A percentile compares a stretch with the other conserved stretches of the same genome.
These are phyloP conservation scores for Rhododendron molle DNA, from an alignment of 148 eudicot species.

Conservation along the genomic window DNA sequence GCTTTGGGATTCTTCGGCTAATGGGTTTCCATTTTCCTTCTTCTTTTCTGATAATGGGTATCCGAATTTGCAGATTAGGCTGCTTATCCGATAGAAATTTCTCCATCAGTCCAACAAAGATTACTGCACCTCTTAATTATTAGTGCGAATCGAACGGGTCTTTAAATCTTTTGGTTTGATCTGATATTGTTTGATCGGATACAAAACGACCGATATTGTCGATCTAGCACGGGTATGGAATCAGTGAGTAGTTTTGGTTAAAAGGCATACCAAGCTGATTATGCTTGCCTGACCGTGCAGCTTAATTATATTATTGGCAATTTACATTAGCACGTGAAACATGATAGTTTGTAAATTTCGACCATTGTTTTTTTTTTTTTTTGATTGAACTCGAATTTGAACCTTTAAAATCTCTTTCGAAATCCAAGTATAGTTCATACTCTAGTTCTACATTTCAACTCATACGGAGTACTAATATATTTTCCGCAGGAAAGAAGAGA, in stretches of 20 bases:
- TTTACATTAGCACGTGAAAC: neutral
- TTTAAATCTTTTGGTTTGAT: neutral
- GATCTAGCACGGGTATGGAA: neutral
- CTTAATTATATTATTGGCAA: neutral
- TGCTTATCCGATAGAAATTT: neutral
- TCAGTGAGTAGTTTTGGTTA: neutral
- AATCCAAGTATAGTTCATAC: neutral
- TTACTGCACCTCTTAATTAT: neutral
- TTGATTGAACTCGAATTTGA: neutral
- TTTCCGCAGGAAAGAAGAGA: too few species aligned
- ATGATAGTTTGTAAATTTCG: neutral
- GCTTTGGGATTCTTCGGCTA: neutral
- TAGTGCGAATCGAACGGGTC: neutral
- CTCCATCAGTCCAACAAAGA: neutral
- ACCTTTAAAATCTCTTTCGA: neutral
- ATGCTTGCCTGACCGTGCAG: neutral
- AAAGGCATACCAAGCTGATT: neutral
- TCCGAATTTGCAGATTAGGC: neutral
- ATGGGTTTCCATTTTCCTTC: neutral
- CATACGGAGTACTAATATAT: neutral
- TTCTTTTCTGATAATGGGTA: neutral
- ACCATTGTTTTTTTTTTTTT: neutral
- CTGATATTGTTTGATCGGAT: neutral
- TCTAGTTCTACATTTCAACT: neutral
- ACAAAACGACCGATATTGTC: too few species aligned